Base-by-base conservation (phyloP, 2,329 filamentous ascomycete genomes). In the Pseudogymnoascus sp. region DNA sequence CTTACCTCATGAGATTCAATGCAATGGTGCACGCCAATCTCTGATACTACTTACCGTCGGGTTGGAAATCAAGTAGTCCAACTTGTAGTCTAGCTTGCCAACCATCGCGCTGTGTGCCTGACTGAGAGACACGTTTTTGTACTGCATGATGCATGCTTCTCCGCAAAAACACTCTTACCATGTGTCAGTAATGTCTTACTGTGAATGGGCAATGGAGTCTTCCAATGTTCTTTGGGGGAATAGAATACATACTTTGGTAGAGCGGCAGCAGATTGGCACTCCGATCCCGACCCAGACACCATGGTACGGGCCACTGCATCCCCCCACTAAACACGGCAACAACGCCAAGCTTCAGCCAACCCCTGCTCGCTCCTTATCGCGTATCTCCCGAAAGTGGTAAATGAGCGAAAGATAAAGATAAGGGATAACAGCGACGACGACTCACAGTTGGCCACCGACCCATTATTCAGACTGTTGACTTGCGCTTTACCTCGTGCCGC, bases 391-490 rank as follows among this genome's bases (percentile, higher is more conserved):
- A 48, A 29, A 29, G 29, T 48, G 42, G 42, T 48, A 48, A 48
- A 48, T 48, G 42, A 21, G 25, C 25, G 25, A 48, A 48, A 48
- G 42, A 48, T 48, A 48, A 48, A 48, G 42, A 48, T 48, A 48
- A 48, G 42, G 25, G 13, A 21, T 21, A n/a, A 44, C n/a, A 44
- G 27, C 41, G 12, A 13, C 21, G 21, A 48, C 42, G 42, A 48
- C 42, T 48, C 42, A 48, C 42, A 48, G 42, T 13, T 48, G 13
- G 3, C 42, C 42, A 48, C 42, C 5, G 2, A 29, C 25, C 25
- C 42, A 48, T 48, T 48, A 48, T 48, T 48, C 42, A 48, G 42
- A 48, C 21, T 27, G 25, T 48, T 48, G 42, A 48, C 42, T 48
- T 48, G 21, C 42, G 42, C 25, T 29, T 42, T 48, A 29, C 42